Base-by-base conservation (phyloP, 306 rosid species). In the Fagus crenata region DNA sequence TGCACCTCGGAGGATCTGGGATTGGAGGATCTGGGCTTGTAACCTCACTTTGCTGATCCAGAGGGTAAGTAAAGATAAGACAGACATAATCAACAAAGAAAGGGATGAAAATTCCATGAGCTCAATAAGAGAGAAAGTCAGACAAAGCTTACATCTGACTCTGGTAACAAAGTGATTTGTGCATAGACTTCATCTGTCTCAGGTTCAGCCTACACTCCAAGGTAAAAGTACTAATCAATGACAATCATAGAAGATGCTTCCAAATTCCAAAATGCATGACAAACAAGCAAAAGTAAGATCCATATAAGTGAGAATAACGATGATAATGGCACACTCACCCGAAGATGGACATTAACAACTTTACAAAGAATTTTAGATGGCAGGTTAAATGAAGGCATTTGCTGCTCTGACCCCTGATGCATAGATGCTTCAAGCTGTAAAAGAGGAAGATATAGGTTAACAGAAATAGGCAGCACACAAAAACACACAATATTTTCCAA, bases 171-270 rank as follows among this genome's bases (percentile, higher is more conserved):
- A 82, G 98, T 88, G 79, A 94, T 85, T 76, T 94, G 97, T 28
- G 97, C 96, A 83, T 94, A 94, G 51, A 94, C 98, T 88, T 94
- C 97, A 73, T 94, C 98, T 11, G 97, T 90, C 53, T 94, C 98
- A 18, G 93, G 86, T 88, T 94, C 98, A 81, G 98, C 98, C 98
- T 94, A 86, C 85, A 81, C 1, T 69, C 75, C 61, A 80, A 73
- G 75, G 71, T 76, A 65, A 77, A 56, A 55, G 75, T 70, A 72
- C 71, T 63, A 81, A 58, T 72, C 22, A 81, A 74, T 13, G 69
- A 39, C 9, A 43, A 64, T 54, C 40, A 36, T 22, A 65, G 60
- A 64, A 80, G 43, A 51, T 46, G 61, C 51, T 42, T 42, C 51
- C 39, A 60, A 39, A 31, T 39, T 72, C 53, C 72, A 33, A 76